Base-by-base conservation (phyloP, 2,329 filamentous ascomycete species). In the Cytospora paraplurivora region DNA sequence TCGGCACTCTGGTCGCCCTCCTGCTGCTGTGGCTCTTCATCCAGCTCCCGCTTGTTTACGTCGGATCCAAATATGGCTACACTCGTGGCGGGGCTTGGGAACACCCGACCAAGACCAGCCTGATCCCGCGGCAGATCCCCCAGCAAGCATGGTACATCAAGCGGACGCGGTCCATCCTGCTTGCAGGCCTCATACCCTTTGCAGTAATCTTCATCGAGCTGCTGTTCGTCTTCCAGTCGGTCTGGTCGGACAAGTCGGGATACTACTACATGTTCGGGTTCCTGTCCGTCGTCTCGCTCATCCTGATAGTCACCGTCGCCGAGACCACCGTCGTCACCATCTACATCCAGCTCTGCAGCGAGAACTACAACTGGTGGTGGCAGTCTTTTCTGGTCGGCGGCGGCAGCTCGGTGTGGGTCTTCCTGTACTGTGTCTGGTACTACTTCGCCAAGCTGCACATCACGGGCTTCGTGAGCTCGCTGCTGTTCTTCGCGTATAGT, bases 281-380 rank as follows among this genome's bases (percentile, higher is more conserved):
- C 78, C 76, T 95, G 67, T 87, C 88, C 8, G 86, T 92, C 17
- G 89, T 95, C 11, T 88, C 82, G 32, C 78, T 85, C 12, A 89
- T 95, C 63, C 77, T 95, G 10, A 81, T 92, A 35, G 76, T 95
- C 50, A 92, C 91, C 0, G 86, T 96, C 35, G 86, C 91, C 69
- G 91, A 95, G 77, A 91, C 93, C 58, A 93, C 91, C 0, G 85
- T 96, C 27, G 91, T 96, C 64, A 88, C 88, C 1, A 89, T 92
- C 17, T 96, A 96, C 75, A 84, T 91, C 55, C 89, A 92, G 76
- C 85, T 96, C 19, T 94, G 91, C 77, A 82, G 86, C 1, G 92
- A 96, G 82, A 93, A 96, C 75, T 89, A 95, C 76, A 85, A 92
- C 74, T 96, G 92, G 92, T 95, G 91, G 91, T 96, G 92, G 92